Evolutionary conservation across 306 rosid species (phyloP).

Genomic region (Argentina anserina): DNA sequence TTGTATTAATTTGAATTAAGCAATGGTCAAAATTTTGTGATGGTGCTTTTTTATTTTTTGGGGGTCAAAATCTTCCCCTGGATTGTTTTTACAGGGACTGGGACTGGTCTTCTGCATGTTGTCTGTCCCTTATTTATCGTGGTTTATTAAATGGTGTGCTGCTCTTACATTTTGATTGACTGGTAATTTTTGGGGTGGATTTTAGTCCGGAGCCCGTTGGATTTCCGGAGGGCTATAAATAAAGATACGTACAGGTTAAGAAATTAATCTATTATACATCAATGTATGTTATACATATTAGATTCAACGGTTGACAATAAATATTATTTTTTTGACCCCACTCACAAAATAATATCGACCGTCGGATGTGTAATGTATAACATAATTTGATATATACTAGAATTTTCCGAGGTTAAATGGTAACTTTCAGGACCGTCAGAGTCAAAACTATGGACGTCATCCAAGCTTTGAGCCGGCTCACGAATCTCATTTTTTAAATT

Average conservation of each 20-base stretch:
- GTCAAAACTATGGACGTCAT: too few relatives aligned
- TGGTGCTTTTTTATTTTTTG: not conserved
- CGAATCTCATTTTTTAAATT: not conserved
- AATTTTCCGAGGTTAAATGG: not conserved
- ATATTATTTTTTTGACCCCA: too few relatives aligned
- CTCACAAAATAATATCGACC: too few relatives aligned
- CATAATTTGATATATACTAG: too few relatives aligned
- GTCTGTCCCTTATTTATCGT: not conserved
- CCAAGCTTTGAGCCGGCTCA: too few relatives aligned
- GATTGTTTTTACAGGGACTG: not conserved
- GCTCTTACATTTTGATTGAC: not conserved
- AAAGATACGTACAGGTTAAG: not conserved
- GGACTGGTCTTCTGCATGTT: not conserved
- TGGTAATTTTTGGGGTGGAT: not conserved
- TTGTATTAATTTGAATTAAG: not conserved
- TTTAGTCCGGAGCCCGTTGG: not conserved
- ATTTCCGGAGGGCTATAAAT: not conserved
- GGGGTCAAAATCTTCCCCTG: not conserved
- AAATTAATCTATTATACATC: too few relatives aligned
- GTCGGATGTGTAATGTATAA: too few relatives aligned
- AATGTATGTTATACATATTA: too few relatives aligned
- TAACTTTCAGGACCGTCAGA: too few relatives aligned
- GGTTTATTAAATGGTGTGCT: conserved; percentile 1
- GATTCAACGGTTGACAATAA: too few relatives aligned
- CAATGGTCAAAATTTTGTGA: not conserved